Evolutionary conservation across 2,329 filamentous ascomycete genomes (phyloP), one percentile per base, ranked within the genome.

Genomic region (Onygenales sp.): DNA sequence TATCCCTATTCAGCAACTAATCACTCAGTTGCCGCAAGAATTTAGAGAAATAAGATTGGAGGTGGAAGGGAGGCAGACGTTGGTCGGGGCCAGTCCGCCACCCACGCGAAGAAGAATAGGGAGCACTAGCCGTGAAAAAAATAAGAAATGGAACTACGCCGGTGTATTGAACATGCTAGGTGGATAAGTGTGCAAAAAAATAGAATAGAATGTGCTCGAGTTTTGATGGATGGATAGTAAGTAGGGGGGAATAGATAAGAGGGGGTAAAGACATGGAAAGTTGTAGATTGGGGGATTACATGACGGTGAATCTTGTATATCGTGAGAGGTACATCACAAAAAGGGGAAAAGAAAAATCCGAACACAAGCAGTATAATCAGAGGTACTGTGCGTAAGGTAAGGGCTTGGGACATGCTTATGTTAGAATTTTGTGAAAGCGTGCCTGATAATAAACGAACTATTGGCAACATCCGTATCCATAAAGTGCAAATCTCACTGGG

Each of bases 261-360:
- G 35, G 32, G 33, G n/a, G 46, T 8, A 35, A 42, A 52, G 49
- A 42, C 51, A 44, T 27, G 21, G 43, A 33, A 43, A 43, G 35
- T 47, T 43, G 51, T 35, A 52, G 17, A 50, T 54, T 58, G 50
- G 60, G 66, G 68, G 68, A 64, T 63, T 74, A 74, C 71, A 73
- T 73, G 71, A 74, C 58, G 67, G 71, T 72, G 71, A 70, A 73
- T 74, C 71, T 72, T 70, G 61, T 68, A 68, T 71, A 71, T 72
- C 71, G 64, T 72, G 55, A 58, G 55, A 58, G 55, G 53, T 61
- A 63, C 61, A 54, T 62, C 58, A 64, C 64, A 62, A 50, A 53
- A 52, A 49, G 21, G 52, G 39, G 43, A 33, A 36, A 50, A 50
- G 21, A 5, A 27, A 27, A 27, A 27, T 27, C 21, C 1, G 3